Evolutionary conservation across 2,329 filamentous ascomycete genomes (phyloP), one percentile per base, ranked within the genome.

Genomic region (Lizonia empirigonia): DNA sequence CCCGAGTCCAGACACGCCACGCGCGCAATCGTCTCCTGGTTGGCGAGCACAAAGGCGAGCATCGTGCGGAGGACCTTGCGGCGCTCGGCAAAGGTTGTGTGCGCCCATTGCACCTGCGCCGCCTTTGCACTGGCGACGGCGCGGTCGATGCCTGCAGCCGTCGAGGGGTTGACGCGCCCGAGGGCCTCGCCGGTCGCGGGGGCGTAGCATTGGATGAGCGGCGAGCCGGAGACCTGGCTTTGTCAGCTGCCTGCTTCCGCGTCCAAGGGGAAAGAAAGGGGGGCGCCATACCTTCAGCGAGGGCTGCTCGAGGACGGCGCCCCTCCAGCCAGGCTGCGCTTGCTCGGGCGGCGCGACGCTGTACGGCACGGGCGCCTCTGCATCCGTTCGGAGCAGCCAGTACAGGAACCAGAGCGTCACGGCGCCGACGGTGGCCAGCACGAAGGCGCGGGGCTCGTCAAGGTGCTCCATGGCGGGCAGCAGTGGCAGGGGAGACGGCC

Each of bases 1-100:
- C 94, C 94, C 33, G 90, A 95, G 75, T 99, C 94, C 27, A 96
- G 81, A 67, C 90, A 95, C 40, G 92, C 93, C 23, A 91, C 85
- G 13, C 85, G 83, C 64, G 91, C 92, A 63, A 99, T 95, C 20
- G 87, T 82, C 59, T 93, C 88, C 71, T 97, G 91, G 70, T 97
- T 88, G 59, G 95, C 89, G 51, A 99, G 82, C 8, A 99, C 82
- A 63, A 92, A 87, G 74, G 86, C 87, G 62, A 96, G 79, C 67
- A 99, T 79, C 6, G 90, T 90, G 53, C 86, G 85, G 56, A 99
- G 80, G 36, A 99, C 90, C 63, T 83, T 86, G 59, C 87, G 82
- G 53, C 94, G 83, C 71, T 96, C 82, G 7, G 82, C 76, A 68
- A 97, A 96, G 1, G 83, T 87, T 1, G 93, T 96, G 50, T 78